These are phyloP conservation scores for Areca catechu DNA, from an alignment of 176 grass and related monocot genomes.

Conservation along the genomic window DNA sequence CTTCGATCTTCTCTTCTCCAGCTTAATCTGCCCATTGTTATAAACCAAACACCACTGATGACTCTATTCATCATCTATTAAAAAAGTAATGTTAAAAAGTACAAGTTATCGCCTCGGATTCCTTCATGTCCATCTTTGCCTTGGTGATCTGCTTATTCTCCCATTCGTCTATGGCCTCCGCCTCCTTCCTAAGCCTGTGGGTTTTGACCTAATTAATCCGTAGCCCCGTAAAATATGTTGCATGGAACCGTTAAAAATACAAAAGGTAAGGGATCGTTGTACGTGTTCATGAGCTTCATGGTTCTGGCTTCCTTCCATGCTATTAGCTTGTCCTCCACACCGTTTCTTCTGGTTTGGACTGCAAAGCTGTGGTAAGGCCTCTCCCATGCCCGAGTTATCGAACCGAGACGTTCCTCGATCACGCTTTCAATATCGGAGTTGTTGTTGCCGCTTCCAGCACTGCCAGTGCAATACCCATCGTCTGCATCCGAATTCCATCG, in stretches of 20 bases:
- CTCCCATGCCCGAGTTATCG: constrained; percentile 12
- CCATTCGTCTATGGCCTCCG: constrained; percentile 54
- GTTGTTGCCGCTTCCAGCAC: constrained; percentile 19
- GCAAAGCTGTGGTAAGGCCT: constrained; percentile 14
- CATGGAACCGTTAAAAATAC: neutral
- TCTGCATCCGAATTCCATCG: constrained; percentile 34
- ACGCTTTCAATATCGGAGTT: constrained; percentile 19
- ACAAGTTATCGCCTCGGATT: constrained; percentile 36
- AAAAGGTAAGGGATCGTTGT: constrained; percentile 1
- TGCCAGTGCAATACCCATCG: constrained; percentile 21
- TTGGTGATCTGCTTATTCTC: constrained; percentile 39
- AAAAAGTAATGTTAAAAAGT: too few relatives aligned
- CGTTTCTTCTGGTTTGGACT: constrained; percentile 18
- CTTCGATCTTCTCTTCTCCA: constrained; percentile 44
- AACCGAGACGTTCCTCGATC: constrained; percentile 7
- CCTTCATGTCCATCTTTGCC: constrained; percentile 43
- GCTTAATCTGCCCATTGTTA: constrained; percentile 34
- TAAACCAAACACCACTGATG: constrained; percentile 16
- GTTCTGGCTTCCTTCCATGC: constrained; percentile 57
- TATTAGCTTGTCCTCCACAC: constrained; percentile 44
- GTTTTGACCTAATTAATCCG: too few relatives aligned
- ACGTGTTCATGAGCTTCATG: constrained; percentile 48
- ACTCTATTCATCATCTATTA: neutral
- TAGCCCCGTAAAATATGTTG: neutral
- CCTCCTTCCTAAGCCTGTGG: constrained; percentile 55